These are phyloP conservation scores for Geotrichum candidum DNA, from an alignment of 1,139 yeast species.

Conservation along the genomic window DNA sequence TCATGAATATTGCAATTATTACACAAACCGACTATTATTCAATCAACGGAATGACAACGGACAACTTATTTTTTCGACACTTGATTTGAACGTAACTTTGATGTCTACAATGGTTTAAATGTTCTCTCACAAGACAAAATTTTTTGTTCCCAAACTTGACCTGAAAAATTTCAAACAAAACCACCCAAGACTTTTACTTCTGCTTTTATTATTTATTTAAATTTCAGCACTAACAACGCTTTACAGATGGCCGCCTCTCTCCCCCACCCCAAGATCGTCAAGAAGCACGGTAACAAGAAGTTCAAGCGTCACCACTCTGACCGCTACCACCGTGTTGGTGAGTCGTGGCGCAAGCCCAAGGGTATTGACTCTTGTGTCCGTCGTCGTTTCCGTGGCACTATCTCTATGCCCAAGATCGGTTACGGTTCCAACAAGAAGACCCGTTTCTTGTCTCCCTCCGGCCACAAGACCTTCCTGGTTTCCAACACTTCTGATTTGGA, in stretches of 20 bases:
- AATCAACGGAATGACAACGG: not conserved
- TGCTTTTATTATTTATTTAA: not conserved
- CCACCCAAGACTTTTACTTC: not conserved
- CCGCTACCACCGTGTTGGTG: constrained; percentile 97
- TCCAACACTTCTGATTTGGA: constrained; percentile 92
- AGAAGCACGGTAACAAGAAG: constrained; percentile 92
- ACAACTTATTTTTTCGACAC: not conserved
- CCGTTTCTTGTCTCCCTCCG: constrained; percentile 92
- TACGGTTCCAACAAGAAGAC: constrained; percentile 99
- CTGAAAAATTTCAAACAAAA: too few species aligned
- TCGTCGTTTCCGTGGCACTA: constrained; percentile 99
- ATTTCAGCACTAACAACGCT: not conserved
- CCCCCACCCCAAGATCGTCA: constrained; percentile 99
- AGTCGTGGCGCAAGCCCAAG: constrained; percentile 99
- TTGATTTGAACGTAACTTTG: too few species aligned
- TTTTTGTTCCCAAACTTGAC: too few species aligned
- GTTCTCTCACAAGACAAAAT: too few species aligned
- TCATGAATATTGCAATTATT: not conserved
- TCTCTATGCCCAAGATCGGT: constrained; percentile 99
- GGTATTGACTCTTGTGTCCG: constrained; percentile 99
- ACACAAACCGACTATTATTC: not conserved
- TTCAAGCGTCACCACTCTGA: constrained; percentile 99
- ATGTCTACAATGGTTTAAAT: too few species aligned
- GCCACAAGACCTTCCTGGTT: constrained; percentile 95
- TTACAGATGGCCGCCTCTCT: constrained; percentile 86